Percentiles rank a stretch among this genome's conserved stretches.
Conservation (phyloP, 257 asterid species). For the Rubia yunnanensis region DNA sequence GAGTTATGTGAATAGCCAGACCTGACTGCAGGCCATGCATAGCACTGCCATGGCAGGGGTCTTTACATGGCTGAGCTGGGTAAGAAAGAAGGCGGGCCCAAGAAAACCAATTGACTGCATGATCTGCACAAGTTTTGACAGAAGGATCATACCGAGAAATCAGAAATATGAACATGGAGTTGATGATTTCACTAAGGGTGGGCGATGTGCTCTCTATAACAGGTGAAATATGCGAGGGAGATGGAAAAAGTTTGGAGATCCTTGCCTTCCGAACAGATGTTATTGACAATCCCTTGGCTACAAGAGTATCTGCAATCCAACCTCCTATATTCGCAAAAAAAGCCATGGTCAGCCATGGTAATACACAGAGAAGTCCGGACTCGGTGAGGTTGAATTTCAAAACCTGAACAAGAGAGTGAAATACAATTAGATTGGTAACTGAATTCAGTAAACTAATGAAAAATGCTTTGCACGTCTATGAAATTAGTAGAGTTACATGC, state of each 20-base stretch:
- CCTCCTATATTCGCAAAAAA: conserved; percentile 89
- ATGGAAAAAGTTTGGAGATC: background rate
- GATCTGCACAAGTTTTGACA: conserved; percentile 41
- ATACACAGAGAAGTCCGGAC: conserved; percentile 77
- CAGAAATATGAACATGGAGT: background rate
- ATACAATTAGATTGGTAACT: background rate
- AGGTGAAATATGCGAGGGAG: background rate
- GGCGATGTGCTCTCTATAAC: background rate
- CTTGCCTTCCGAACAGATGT: conserved; percentile 51
- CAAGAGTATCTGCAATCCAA: conserved; percentile 90
- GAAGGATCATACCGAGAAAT: conserved; percentile 8
- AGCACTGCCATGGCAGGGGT: conserved; percentile 88
- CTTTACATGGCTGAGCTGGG: conserved; percentile 66
- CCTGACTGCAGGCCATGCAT: conserved; percentile 99
- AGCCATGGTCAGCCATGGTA: conserved; percentile 97
- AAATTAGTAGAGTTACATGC: background rate
- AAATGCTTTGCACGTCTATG: background rate
- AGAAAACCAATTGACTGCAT: conserved; percentile 94
- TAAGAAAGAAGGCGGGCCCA: conserved; percentile 91
- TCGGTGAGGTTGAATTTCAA: conserved; percentile 91
- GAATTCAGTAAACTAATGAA: background rate
- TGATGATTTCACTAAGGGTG: background rate
- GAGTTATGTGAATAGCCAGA: conserved; percentile 16
- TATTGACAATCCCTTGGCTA: conserved; percentile 78
- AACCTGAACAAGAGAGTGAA: conserved; percentile 36